Evolutionary conservation across 2,329 filamentous ascomycete genomes (phyloP), one percentile per base, ranked within the genome.

Genomic region (Exophiala sideris): DNA sequence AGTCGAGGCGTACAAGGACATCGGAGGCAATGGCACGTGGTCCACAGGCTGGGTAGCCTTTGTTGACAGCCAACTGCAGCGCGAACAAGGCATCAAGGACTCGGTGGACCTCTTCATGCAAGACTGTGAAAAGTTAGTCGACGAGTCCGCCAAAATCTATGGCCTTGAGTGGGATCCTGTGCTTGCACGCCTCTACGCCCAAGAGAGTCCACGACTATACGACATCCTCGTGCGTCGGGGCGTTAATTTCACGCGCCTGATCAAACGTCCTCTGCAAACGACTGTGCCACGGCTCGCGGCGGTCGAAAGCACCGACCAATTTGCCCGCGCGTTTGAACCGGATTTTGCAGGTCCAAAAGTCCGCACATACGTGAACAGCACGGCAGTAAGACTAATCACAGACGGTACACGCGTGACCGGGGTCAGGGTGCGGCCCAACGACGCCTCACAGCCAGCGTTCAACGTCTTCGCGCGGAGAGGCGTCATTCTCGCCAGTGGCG

Each of bases 401-500:
- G 35, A 49, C 12, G 21, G 47, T 12, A 36, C 14, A 39, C 47
- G 20, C 5, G 47, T 49, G n/a, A 41, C 3, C 12, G 47, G 47
- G 3, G 47, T 49, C 7, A 34, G 35, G 11, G 34, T 29, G 34
- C 47, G 29, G 47, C 47, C 47, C 14, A 49, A 49, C 35, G 35
- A 49, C 16, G 16, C 16, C 38, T 20, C 10, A 7, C 39, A 11
- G 8, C 47, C 47, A 16, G 5, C 47, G 12, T 49, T 49, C 47
- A 49, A 49, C 12, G 47, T 49, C n/a, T 49, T 49, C 47, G 47
- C 47, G n/a, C 20, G 24, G 20, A 40, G 32, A 16, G 91, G 91
- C 32, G 78, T 71, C 53, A 94, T 97, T 65, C 87, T 85, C 39
- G 78, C 81, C 1, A 77, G 77, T 3, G 89, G 89, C 16, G 89